These are phyloP conservation scores for Solanum phureja DNA, from an alignment of 257 asterid species.

Conservation along the genomic window DNA sequence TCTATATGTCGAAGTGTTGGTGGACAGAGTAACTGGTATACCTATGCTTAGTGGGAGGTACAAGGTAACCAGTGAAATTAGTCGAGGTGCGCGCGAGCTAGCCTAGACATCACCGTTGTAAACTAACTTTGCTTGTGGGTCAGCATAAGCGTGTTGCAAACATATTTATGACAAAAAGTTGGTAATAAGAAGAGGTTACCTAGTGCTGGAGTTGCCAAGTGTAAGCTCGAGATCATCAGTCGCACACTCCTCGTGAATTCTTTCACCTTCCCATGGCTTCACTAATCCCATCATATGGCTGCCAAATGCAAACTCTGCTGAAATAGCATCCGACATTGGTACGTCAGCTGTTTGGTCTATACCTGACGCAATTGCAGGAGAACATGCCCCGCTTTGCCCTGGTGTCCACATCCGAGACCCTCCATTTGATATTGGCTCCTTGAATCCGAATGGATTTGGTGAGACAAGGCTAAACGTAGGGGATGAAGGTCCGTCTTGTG, in stretches of 20 bases:
- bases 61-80: neutral
- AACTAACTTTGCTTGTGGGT: neutral
- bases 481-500: slow-evolving; percentile 75
- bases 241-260: slow-evolving; percentile 85
- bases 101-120: neutral
- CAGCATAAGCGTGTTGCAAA: neutral
- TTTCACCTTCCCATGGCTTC: slow-evolving; percentile 98
- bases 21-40: neutral
- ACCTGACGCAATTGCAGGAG: slow-evolving; percentile 69
- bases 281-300: slow-evolving; percentile 57
- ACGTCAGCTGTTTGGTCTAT: slow-evolving; percentile 69
- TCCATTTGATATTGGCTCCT: slow-evolving; percentile 63
- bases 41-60: neutral
- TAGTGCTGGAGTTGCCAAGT: slow-evolving; percentile 77
- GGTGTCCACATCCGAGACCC: slow-evolving; percentile 99
- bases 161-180: neutral
- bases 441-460: slow-evolving; percentile 66
- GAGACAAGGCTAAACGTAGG: slow-evolving; percentile 90
- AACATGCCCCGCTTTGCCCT: slow-evolving; percentile 92
- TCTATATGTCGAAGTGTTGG: neutral
- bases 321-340: slow-evolving; percentile 80
- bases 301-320: slow-evolving; percentile 92
- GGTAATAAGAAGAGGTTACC: slow-evolving; percentile 25
- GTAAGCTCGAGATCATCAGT: slow-evolving; percentile 95
- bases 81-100: neutral